Evolutionary conservation across 192 early-diverging fungal species (phyloP), one percentile per base, ranked within the genome.

Genomic region (Lunasporangiospora selenospora): DNA sequence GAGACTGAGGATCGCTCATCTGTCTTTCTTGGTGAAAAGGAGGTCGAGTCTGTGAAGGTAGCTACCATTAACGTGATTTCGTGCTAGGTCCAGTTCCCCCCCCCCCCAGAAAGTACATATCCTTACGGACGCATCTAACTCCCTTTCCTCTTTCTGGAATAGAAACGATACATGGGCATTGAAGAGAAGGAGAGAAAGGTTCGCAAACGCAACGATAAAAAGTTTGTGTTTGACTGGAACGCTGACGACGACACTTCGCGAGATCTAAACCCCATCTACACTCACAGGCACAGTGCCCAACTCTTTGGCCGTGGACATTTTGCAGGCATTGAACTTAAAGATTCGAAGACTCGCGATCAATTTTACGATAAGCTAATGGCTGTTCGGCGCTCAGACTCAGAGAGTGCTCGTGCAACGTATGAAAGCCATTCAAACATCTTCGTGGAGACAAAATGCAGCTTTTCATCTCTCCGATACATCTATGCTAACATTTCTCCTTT

Each of bases 161-260:
- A 87, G 75, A 83, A 89, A 62, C 89, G 91, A 4, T 99, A 97
- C 62, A 88, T 97, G 85, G 92, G 89, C 7, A 89, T 86, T 39
- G 92, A 94, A 37, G 79, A 87, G 12, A 80, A 82, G 52, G 84
- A 87, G 56, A 85, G 94, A 29, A 89, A 88, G 58, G 80, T 89
- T 47, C 89, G 96, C 13, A 84, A 83, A 56, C 90, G 92, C 81
- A 93, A 93, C 61, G 93, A 97, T 48, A 92, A 95, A 48, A 96
- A 95, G 66, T 97, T 99, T 76, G 92, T 94, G 15, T 99, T 99
- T 83, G 97, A 97, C 71, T 99, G 97, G 97, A 93, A 91, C 53
- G 90, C 93, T 0, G 81, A 83, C 24, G 97, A 99, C 75, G 97
- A 99, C 63, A 99, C 97, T 3, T 96, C 96, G 16, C 79, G 88